Base-by-base conservation (phyloP, 192 early-diverging fungal genomes). In the Gaertneriomyces sp. region DNA sequence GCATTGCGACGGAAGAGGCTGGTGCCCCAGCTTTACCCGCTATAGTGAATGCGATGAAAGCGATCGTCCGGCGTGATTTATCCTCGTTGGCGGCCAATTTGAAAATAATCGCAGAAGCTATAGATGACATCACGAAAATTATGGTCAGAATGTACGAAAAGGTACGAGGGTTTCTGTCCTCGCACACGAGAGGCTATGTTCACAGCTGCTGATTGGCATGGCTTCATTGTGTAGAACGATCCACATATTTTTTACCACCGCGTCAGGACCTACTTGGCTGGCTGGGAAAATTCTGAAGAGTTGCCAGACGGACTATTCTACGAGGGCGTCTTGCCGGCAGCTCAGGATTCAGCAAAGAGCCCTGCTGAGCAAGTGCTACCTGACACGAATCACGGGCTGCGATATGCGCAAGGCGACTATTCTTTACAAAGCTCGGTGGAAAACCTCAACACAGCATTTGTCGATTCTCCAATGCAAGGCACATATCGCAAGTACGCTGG, bases 171-270 rank as follows among this genome's bases (percentile, higher is more conserved):
- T 0, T 46, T 33, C 25, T 33, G 25, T 60, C 1, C 12, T 20
- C 8, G 4, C 16, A 49, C 33, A 16, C 57, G 50, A 57, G 4
- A 14, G 12, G 54, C 17, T 12, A 38, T 38, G 4, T 25, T 0
- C 8, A 5, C 4, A 33, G 19, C 16, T 14, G 16, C 16, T 39
- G 16, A 38, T 5, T 56, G 7, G 38, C 54, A 14, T 38, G 39
- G n/a, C 44, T 25, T 17, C 6, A 8, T 42, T 14, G 8, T 45
- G 3, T 45, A 73, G 75, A 80, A 91, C 67, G 94, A 96, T 71
- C 91, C 96, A 4, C 90, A 94, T 67, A 87, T 96, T 42, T 98
- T 98, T 74, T 96, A 93, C 73, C 87, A 90, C 84, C 91, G 95
- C 63, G 89, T 95, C 63, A 85, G 93, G 56, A 88, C 89, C 38